Conservation (phyloP, 805 yeast species). For the Nakazawaea anatomiae region DNA sequence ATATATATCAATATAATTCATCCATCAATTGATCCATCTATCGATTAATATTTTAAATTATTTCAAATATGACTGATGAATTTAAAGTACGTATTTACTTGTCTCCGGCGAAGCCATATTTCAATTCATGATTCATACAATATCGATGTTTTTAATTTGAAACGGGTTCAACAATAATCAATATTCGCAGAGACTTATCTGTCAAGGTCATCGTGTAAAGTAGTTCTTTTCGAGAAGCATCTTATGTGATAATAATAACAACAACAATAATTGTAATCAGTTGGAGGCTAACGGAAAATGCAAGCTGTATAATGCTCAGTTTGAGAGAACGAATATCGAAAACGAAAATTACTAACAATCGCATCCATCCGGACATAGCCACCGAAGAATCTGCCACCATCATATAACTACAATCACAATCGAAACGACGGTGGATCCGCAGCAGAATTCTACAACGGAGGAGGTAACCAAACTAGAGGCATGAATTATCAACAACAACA, state of each 20-base stretch:
- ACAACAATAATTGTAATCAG: too few species aligned
- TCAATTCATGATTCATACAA: too few species aligned
- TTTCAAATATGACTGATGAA: not conserved
- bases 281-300: not conserved
- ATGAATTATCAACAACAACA: slow-evolving; percentile 1
- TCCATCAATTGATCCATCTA: not conserved
- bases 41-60: too few species aligned
- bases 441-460: slow-evolving; percentile 13
- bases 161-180: too few species aligned
- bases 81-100: not conserved
- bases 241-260: too few species aligned
- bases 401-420: slow-evolving; percentile 2
- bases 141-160: too few species aligned
- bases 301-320: not conserved
- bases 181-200: too few species aligned
- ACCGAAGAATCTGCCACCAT: slow-evolving; percentile 12
- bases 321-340: not conserved
- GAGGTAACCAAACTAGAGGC: not conserved
- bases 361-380: not conserved
- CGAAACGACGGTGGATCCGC: slow-evolving; percentile 12
- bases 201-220: too few species aligned
- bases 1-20: not conserved
- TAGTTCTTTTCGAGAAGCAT: too few species aligned
- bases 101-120: too few species aligned
- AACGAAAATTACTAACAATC: not conserved